Conservation (phyloP, 1,139 yeast genomes). For the Taiozyma sp. region DNA sequence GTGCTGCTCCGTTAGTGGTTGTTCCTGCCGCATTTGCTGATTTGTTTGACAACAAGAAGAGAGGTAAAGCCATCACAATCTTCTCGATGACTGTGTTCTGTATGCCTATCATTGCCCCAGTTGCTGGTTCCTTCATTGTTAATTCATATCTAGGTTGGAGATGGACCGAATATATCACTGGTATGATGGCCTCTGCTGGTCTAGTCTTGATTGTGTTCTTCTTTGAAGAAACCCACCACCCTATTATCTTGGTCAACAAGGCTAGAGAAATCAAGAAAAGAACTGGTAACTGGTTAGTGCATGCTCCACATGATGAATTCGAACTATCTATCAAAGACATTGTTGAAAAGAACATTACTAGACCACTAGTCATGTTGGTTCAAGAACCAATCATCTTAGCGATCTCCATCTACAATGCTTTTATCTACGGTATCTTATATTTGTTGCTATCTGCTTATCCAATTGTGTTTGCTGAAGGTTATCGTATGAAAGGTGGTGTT, state of each 20-base stretch:
- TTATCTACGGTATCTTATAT: conserved; percentile 80
- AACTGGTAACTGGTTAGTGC: conserved; percentile 72
- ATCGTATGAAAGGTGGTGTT: conserved; percentile 52
- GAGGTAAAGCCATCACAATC: conserved; percentile 69
- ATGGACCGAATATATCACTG: conserved; percentile 67
- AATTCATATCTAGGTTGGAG: conserved; percentile 64
- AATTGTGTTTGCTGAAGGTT: conserved; percentile 59
- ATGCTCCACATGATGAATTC: conserved; percentile 78
- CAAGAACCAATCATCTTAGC: conserved; percentile 71
- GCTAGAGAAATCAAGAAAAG: conserved; percentile 57
- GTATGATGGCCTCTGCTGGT: conserved; percentile 51
- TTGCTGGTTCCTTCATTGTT: conserved; percentile 61
- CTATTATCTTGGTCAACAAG: conserved; percentile 52
- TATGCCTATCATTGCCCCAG: conserved; percentile 77
- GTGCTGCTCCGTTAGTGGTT: conserved; percentile 78
- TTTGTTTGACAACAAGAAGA: conserved; percentile 50
- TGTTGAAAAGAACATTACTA: conserved; percentile 58
- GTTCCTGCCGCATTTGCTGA: conserved; percentile 85
- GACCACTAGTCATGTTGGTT: conserved; percentile 67
- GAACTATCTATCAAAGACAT: conserved; percentile 59
- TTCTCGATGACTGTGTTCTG: conserved; percentile 65
- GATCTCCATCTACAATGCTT: conserved; percentile 72
- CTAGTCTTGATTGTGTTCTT: conserved; percentile 37
- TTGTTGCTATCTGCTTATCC: conserved; percentile 79
- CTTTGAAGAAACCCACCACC: conserved; percentile 62